These are phyloP conservation scores for Sindora glabra DNA, from an alignment of 306 rosid species.

Conservation along the genomic window DNA sequence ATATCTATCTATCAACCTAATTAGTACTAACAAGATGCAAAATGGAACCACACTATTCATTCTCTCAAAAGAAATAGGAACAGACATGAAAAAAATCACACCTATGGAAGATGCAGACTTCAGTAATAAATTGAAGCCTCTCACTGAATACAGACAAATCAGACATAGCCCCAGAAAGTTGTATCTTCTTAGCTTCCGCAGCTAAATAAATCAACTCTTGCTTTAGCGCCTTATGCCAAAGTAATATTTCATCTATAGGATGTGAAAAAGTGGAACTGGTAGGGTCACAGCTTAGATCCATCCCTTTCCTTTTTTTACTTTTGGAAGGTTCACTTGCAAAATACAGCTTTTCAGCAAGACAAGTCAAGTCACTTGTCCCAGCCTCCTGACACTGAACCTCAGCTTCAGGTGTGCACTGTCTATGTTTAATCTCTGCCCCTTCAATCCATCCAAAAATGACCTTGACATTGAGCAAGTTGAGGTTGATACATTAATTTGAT, in stretches of 20 bases:
- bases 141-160: constrained; percentile 14
- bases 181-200: constrained; percentile 19
- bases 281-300: constrained; percentile 14
- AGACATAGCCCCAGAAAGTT: constrained; percentile 16
- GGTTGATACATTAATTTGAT: background rate
- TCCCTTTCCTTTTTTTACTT: constrained; percentile 24
- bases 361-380: background rate
- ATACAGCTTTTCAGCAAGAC: constrained; percentile 8
- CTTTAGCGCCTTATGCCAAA: constrained; percentile 24
- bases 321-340: constrained; percentile 18
- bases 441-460: constrained; percentile 24
- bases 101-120: constrained; percentile 31
- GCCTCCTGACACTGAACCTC: constrained; percentile 15
- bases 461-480: constrained; percentile 11
- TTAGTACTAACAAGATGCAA: background rate
- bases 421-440: constrained; percentile 9
- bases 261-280: constrained; percentile 1
- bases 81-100: background rate
- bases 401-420: constrained; percentile 3
- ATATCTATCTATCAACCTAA: too few species aligned
- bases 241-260: constrained; percentile 22
- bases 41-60: background rate
- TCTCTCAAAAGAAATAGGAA: background rate
- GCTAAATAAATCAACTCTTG: constrained; percentile 18
- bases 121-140: constrained; percentile 22